phyloP scores from a whole-genome alignment of 139 green algal genomes.

The Raphidocelis subcapitata region DNA sequence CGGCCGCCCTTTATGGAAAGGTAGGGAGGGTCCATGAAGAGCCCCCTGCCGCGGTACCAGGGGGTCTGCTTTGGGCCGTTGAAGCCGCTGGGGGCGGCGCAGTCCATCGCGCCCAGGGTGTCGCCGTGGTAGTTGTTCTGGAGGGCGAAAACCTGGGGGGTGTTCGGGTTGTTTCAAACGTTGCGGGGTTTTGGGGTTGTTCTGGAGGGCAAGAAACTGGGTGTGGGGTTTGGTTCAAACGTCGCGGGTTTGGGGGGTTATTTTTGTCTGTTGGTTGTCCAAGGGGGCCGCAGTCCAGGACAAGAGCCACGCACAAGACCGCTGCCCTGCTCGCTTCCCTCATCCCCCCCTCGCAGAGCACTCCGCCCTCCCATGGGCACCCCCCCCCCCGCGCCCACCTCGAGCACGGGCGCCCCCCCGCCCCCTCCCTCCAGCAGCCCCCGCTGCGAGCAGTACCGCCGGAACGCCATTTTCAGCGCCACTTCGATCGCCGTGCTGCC shows the following conservation, averaged over 20 bases:
- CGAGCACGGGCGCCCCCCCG: background rate
- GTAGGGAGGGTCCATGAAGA: constrained; percentile 82
- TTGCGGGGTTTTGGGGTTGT: no score
- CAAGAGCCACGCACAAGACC: no score
- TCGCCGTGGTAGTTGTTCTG: constrained; percentile 94
- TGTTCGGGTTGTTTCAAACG: background rate
- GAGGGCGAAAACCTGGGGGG: constrained; percentile 81
- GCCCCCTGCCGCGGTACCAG: constrained; percentile 64
- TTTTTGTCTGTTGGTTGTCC: no score
- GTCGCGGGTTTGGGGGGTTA: no score
- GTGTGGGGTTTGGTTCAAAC: no score
- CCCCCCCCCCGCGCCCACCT: background rate
- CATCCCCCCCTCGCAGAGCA: no score
- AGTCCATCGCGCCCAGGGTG: constrained; percentile 94
- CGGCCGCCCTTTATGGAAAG: constrained; percentile 47
- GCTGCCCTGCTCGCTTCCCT: no score
- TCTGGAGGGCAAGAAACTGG: no score
- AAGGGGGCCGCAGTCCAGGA: no score
- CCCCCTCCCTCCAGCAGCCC: constrained; percentile 4
- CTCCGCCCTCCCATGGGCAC: no score
- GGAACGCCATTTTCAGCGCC: constrained; percentile 95
- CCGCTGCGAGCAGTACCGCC: constrained; percentile 51
- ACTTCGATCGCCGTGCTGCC: constrained; percentile 95
- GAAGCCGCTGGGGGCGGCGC: constrained; percentile 70
- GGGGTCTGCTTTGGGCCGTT: constrained; percentile 70